A percentile compares a stretch with the other conserved stretches of the same genome.
Conservation (phyloP, 2,329 filamentous ascomycete species). For the Dactylellina drechsleri region DNA sequence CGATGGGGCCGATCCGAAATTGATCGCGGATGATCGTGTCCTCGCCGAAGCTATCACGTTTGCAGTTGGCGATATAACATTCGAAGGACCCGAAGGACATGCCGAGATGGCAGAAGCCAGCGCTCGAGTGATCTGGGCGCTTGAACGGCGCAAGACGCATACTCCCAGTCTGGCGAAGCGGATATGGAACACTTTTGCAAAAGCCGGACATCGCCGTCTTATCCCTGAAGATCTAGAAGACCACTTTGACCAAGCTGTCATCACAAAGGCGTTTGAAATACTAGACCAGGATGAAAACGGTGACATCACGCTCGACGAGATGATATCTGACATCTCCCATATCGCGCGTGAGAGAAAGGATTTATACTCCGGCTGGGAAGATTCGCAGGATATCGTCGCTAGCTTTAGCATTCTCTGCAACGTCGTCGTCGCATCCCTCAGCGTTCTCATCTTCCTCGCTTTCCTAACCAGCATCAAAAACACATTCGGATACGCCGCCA, state of each 20-base stretch:
- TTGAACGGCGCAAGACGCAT: conserved; percentile 12
- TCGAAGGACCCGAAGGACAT: conserved; percentile 7
- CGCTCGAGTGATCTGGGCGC: conserved; percentile 21
- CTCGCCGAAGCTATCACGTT: conserved; percentile 24
- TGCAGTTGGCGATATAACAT: not conserved
- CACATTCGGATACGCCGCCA: conserved; percentile 49
- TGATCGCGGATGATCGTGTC: conserved; percentile 2
- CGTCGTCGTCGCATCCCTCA: conserved; percentile 58
- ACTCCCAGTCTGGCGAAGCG: conserved; percentile 78
- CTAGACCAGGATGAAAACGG: conserved; percentile 90
- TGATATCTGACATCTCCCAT: conserved; percentile 86
- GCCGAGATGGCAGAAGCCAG: not conserved
- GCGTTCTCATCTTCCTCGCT: conserved; percentile 59
- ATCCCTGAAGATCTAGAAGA: conserved; percentile 82
- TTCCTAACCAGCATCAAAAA: conserved; percentile 58
- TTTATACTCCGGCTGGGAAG: conserved; percentile 64
- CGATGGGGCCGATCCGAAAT: not conserved
- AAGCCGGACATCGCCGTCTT: conserved; percentile 78
- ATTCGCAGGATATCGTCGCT: conserved; percentile 60
- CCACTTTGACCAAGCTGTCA: not conserved
- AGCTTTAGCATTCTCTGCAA: conserved; percentile 60
- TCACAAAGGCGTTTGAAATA: conserved; percentile 71
- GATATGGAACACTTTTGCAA: conserved; percentile 97
- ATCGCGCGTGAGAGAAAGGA: conserved; percentile 87
- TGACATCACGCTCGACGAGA: conserved; percentile 93